Base-by-base conservation (phyloP, 2,329 filamentous ascomycete genomes). In the Neonectria sp. region DNA sequence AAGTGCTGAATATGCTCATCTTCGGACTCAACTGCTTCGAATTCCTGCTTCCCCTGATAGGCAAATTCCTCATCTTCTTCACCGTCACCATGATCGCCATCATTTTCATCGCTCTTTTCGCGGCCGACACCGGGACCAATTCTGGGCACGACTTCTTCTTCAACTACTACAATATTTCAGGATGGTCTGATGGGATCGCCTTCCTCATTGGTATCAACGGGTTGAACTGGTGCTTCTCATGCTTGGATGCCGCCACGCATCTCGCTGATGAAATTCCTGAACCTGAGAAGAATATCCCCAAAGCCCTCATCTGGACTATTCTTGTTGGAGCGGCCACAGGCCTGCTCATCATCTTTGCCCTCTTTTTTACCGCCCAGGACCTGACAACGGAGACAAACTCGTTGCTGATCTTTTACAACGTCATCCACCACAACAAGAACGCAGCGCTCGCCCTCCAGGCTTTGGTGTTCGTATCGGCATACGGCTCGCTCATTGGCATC, bases 201-300 rank as follows among this genome's bases (percentile, higher is more conserved):
- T 60, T 69, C 37, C n/a, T 69, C 9, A 48, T 59, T 12, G 60
- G 55, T 6, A 31, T 67, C 6, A 52, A 49, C 13, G 40, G 55
- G 1, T 29, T 43, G 0, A 69, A 69, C 25, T 69, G 64, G 67
- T 40, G 60, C 2, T 69, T 69, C 8, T 43, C 67, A 1, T 67
- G 63, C 25, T 52, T 69, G 1, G 67, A 69, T 49, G 37, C 51
- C 4, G 37, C 51, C 8, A 33, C 31, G 1, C 67, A 69, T n/a
- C 24, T 69, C n/a, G 60, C 67, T 3, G 67, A 69, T 9, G 67
- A 69, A 48, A 55, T 67, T 5, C 65, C 57, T 2, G 17, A 57
- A 5, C 65, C 65, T 1, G 31, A 55, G 2, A 56, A 21, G 6
- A 64, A 52, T 3, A 17, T 64, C 1, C 60, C 65, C 5, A 57